phyloP scores from a whole-genome alignment of 805 yeast genomes.

The Clavispora phyllophila region DNA sequence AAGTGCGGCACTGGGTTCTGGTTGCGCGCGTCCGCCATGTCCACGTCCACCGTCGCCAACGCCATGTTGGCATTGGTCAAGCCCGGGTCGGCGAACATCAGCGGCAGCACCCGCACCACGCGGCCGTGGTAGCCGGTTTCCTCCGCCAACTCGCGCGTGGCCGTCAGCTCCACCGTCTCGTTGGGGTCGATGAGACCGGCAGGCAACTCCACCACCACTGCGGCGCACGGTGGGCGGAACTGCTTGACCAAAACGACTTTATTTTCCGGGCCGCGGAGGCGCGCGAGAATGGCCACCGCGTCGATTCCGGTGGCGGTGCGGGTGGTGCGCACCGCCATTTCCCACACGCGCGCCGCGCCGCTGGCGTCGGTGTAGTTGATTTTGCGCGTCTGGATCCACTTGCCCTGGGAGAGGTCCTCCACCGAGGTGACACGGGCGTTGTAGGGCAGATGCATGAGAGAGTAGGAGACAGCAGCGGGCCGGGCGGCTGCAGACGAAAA shows the following conservation, averaged over 20 bases:
- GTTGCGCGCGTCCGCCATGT: conserved; percentile 61
- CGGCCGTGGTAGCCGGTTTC: conserved; percentile 90
- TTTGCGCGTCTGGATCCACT: conserved; percentile 52
- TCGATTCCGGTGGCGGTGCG: conserved; percentile 63
- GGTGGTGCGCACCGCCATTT: conserved; percentile 79
- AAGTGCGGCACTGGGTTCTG: conserved; percentile 64
- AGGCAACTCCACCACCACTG: conserved; percentile 88
- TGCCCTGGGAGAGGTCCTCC: conserved; percentile 33
- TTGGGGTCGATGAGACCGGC: conserved; percentile 90
- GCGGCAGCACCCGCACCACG: conserved; percentile 25
- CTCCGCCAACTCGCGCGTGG: conserved; percentile 80
- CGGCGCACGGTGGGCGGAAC: conserved; percentile 87
- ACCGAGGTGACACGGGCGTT: conserved; percentile 27
- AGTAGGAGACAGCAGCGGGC: no score
- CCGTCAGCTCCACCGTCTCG: conserved; percentile 74
- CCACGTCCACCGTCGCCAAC: conserved; percentile 74
- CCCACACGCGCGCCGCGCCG: conserved; percentile 77
- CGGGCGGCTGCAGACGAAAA: no score
- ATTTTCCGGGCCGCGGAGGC: conserved; percentile 43
- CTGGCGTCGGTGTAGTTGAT: conserved; percentile 68
- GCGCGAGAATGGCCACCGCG: conserved; percentile 87
- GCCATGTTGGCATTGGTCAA: conserved; percentile 82
- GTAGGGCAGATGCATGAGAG: conserved; percentile 25
- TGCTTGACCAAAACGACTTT: conserved; percentile 72
- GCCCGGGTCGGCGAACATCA: conserved; percentile 74